Conservation (phyloP, 805 yeast genomes). For the Kazachstania africana region DNA sequence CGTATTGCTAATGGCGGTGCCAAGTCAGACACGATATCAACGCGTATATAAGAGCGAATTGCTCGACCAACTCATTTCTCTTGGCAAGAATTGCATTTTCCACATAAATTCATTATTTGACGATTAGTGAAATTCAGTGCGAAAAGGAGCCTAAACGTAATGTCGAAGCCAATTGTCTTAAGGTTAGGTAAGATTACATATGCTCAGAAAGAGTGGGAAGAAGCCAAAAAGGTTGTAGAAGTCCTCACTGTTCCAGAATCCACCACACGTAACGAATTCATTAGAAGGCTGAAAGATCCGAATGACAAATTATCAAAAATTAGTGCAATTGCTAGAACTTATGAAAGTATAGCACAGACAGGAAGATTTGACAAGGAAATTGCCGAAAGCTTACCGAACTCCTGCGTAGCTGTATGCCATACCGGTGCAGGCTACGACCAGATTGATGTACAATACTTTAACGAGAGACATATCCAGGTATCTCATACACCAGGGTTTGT, state of each 20-base stretch:
- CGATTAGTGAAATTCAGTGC: too few relatives aligned
- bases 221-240: slow-evolving; percentile 35
- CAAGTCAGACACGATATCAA: too few relatives aligned
- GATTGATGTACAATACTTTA: slow-evolving; percentile 44
- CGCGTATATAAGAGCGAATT: too few relatives aligned
- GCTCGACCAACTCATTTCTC: too few relatives aligned
- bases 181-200: slow-evolving; percentile 50
- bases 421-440: slow-evolving; percentile 74
- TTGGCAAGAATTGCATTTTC: too few relatives aligned
- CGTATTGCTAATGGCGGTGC: too few relatives aligned
- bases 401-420: slow-evolving; percentile 44
- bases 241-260: slow-evolving; percentile 35
- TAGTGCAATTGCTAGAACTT: slow-evolving; percentile 39
- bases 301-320: slow-evolving; percentile 22
- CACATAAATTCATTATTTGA: too few relatives aligned
- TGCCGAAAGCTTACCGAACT: slow-evolving; percentile 39
- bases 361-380: slow-evolving; percentile 60
- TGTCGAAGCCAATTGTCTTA: slow-evolving; percentile 53
- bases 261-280: slow-evolving; percentile 28
- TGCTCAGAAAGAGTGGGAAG: slow-evolving; percentile 60
- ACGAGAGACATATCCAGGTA: slow-evolving; percentile 45
- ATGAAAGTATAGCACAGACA: slow-evolving; percentile 37
- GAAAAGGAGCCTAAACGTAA: too few relatives aligned
- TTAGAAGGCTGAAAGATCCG: slow-evolving; percentile 23
- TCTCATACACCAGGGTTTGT: slow-evolving; percentile 58